Evolutionary conservation across 2,329 filamentous ascomycete species (phyloP).

Genomic region (Helotiales sp.): DNA sequence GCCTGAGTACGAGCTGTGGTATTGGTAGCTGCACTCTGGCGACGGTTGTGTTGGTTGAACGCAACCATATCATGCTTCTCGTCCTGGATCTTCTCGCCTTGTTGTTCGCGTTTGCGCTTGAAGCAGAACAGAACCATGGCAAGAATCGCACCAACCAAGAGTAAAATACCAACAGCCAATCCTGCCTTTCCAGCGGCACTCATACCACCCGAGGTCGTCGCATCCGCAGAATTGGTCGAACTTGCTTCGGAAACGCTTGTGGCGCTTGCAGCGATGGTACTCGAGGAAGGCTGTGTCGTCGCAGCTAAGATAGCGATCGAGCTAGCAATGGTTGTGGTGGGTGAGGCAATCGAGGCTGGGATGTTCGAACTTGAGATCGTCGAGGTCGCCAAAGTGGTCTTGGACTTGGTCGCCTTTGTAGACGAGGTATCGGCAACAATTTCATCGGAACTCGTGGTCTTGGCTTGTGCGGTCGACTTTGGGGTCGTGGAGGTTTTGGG

Average conservation of each 20-base stretch:
- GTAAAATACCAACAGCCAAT: constrained; percentile 78
- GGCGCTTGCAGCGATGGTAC: not conserved
- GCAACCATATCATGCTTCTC: constrained; percentile 56
- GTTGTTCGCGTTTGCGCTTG: constrained; percentile 68
- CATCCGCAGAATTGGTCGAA: constrained; percentile 12
- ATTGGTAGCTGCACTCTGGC: constrained; percentile 2
- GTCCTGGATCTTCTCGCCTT: constrained; percentile 55
- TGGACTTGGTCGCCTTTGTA: not conserved
- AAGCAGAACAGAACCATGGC: constrained; percentile 72
- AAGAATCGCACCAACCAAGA: constrained; percentile 65
- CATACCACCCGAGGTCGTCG: constrained; percentile 29
- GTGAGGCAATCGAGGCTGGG: constrained; percentile 20
- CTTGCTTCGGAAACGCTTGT: constrained; percentile 8
- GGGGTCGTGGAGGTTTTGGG: not conserved
- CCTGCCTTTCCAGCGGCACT: constrained; percentile 64
- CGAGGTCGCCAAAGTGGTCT: constrained; percentile 12
- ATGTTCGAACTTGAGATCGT: constrained; percentile 14
- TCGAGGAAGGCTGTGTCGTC: not conserved
- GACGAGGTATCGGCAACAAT: constrained; percentile 6
- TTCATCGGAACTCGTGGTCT: not conserved
- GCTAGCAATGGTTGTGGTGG: constrained; percentile 17
- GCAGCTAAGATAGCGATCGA: constrained; percentile 19
- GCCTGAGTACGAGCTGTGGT: constrained; percentile 35
- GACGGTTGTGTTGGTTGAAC: constrained; percentile 6
- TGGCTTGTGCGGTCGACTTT: not conserved